Conservation (phyloP, 768 basidiomycete species). For the Lactarius hatsudake region DNA sequence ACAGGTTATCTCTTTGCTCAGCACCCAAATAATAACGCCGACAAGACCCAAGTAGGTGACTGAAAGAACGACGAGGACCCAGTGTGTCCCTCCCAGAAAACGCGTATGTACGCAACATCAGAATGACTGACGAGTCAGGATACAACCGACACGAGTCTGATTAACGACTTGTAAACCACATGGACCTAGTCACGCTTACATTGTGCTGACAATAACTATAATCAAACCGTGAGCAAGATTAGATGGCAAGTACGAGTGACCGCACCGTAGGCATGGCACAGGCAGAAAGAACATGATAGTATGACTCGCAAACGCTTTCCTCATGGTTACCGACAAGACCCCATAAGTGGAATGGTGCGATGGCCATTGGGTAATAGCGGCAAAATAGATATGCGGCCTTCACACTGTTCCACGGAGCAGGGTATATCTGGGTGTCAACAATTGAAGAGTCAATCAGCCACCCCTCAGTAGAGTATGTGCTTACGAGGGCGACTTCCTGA, state of each 20-base stretch:
- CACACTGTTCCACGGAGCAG: too few relatives aligned
- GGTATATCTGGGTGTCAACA: too few relatives aligned
- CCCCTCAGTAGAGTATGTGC: too few relatives aligned
- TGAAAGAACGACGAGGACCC: slow-evolving; percentile 9
- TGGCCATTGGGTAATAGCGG: too few relatives aligned
- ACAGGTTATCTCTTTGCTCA: slow-evolving; percentile 8
- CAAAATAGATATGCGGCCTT: too few relatives aligned
- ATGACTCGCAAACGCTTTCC: background rate
- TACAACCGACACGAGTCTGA: background rate
- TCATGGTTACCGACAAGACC: slow-evolving; percentile 11
- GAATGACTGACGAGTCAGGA: slow-evolving; percentile 19
- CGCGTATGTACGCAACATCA: slow-evolving; percentile 26
- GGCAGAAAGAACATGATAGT: slow-evolving; percentile 16
- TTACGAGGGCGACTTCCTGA: too few relatives aligned
- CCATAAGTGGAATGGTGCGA: slow-evolving; percentile 24
- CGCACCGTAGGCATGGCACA: slow-evolving; percentile 19
- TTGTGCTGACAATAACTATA: slow-evolving; percentile 19
- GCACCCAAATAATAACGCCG: slow-evolving; percentile 12
- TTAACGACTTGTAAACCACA: background rate
- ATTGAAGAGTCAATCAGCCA: too few relatives aligned
- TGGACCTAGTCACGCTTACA: slow-evolving; percentile 4
- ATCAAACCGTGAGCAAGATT: background rate
- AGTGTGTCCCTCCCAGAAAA: slow-evolving; percentile 17
- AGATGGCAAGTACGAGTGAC: background rate
- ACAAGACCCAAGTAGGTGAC: slow-evolving; percentile 3